A percentile compares a stretch with the other conserved stretches of the same genome.
Conservation (phyloP, 345 rosid genomes). For the Linum usitatissimum region DNA sequence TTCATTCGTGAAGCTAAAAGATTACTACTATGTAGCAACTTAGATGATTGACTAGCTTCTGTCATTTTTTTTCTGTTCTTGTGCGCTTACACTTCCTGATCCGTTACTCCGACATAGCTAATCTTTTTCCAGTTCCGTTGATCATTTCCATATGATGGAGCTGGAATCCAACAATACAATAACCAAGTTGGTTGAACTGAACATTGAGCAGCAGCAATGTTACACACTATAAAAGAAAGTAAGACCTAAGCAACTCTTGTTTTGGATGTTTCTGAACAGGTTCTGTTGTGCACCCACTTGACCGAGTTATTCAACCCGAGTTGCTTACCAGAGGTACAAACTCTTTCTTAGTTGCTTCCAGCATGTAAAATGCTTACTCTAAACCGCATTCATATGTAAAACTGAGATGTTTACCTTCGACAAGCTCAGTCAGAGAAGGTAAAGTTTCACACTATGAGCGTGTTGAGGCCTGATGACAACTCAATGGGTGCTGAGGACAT, state of each 20-base stretch:
- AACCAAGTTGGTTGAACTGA: neutral
- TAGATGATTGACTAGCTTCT: neutral
- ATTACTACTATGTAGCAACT: neutral
- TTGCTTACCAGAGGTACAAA: slow-evolving; percentile 57
- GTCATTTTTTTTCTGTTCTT: neutral
- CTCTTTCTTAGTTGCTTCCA: slow-evolving; percentile 13
- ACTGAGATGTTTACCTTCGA: slow-evolving; percentile 6
- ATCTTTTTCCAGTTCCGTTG: neutral
- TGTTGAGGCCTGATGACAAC: slow-evolving; percentile 59
- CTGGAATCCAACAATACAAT: too few relatives aligned
- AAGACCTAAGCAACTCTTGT: neutral
- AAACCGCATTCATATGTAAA: neutral
- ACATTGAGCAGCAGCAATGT: neutral
- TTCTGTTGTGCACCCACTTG: slow-evolving; percentile 85
- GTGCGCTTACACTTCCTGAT: neutral
- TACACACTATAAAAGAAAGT: neutral
- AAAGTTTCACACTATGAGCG: slow-evolving; percentile 83
- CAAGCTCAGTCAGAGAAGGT: slow-evolving; percentile 61
- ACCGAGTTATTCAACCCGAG: slow-evolving; percentile 60
- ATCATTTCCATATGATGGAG: neutral
- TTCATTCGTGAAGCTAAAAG: neutral
- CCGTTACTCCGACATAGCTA: neutral
- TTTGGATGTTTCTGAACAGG: slow-evolving; percentile 27
- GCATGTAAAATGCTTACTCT: neutral
- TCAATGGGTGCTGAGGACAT: slow-evolving; percentile 52